Percentiles rank a stretch among this genome's conserved stretches.
Evolutionary conservation across 2,329 filamentous ascomycete genomes (phyloP).

Genomic region (Didymella sp.): DNA sequence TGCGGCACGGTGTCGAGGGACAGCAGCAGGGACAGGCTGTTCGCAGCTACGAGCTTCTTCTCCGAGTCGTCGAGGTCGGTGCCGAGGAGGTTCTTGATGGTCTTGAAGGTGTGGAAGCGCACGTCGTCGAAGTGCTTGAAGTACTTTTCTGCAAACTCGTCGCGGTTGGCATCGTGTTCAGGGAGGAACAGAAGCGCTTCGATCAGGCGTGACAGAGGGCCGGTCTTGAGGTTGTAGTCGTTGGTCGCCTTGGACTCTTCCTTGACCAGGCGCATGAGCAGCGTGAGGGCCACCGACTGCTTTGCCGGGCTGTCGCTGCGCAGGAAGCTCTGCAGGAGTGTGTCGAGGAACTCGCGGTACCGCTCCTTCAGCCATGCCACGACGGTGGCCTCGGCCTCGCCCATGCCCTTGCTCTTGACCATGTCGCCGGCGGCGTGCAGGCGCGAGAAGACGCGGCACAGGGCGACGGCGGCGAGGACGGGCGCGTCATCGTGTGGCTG

Average conservation of each 20-base stretch:
- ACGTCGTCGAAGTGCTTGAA: conserved; percentile 83
- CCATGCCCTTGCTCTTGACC: conserved; percentile 67
- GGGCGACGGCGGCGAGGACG: conserved; percentile 75
- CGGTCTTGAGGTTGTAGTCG: conserved; percentile 71
- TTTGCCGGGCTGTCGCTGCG: conserved; percentile 65
- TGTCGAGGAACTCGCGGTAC: conserved; percentile 72
- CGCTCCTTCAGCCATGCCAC: conserved; percentile 79
- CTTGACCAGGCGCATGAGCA: conserved; percentile 85
- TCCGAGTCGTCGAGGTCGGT: conserved; percentile 35
- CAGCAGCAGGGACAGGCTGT: conserved; percentile 68
- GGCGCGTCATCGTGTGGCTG: conserved; percentile 63
- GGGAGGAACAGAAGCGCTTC: conserved; percentile 65
- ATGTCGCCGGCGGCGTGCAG: conserved; percentile 78
- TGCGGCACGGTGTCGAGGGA: conserved; percentile 74
- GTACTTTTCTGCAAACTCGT: conserved; percentile 79
- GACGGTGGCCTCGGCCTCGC: conserved; percentile 77
- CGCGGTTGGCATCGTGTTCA: conserved; percentile 65
- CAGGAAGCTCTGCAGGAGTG: conserved; percentile 66
- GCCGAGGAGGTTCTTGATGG: conserved; percentile 66
- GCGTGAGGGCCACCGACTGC: conserved; percentile 72
- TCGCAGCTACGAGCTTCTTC: conserved; percentile 50
- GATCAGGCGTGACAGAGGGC: conserved; percentile 71
- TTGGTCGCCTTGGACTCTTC: conserved; percentile 63
- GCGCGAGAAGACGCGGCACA: conserved; percentile 86
- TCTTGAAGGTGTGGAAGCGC: conserved; percentile 79